Evolutionary conservation across 176 grass and related monocot genomes (phyloP), one percentile per base, ranked within the genome.

Genomic region (Triticum timopheevii): DNA sequence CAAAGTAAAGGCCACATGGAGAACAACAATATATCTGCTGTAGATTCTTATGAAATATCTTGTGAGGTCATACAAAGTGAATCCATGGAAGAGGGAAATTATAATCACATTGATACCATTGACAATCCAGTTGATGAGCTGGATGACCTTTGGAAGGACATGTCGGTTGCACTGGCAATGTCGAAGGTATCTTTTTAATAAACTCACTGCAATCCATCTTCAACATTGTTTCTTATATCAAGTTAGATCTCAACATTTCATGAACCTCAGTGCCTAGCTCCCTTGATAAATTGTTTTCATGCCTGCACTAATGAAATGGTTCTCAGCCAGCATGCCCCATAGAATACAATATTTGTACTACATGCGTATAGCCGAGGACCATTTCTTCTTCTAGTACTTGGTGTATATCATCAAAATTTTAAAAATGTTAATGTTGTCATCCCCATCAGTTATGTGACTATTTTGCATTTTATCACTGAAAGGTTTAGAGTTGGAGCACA

Each of bases 81-180:
- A 28, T 78, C 45, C 28, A 61, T 30, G 13, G 16, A 7, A 11
- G 73, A 79, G 7, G 44, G 39, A 27, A 79, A 10, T 36, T 15
- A 54, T 42, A 44, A 80, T 66, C 25, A 84, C 31, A 8, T 65
- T 85, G 62, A 49, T 76, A 76, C 49, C 42, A 84, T 58, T 50
- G 65, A 4, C 38, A 52, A 8, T 23, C 44, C 56, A 59, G 80
- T 70, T 73, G 87, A 88, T 83, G 84, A 82, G 68, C 66, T 95
- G 24, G 95, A 95, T 62, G 86, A 93, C 39, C 82, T 87, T 38
- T 97, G 86, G 88, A 90, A 34, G 65, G 88, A 91, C 31, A 93
- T 95, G 92, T 88, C 82, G 54, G 50, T 97, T 87, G 95, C 92
- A 80, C 64, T 91, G 78, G 88, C 90, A 84, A 93, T 38, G 65